A percentile compares a stretch with the other conserved stretches of the same genome.
phyloP scores from a whole-genome alignment of 352 stramenopile genomes.

The Phytophthora citrophthora region DNA sequence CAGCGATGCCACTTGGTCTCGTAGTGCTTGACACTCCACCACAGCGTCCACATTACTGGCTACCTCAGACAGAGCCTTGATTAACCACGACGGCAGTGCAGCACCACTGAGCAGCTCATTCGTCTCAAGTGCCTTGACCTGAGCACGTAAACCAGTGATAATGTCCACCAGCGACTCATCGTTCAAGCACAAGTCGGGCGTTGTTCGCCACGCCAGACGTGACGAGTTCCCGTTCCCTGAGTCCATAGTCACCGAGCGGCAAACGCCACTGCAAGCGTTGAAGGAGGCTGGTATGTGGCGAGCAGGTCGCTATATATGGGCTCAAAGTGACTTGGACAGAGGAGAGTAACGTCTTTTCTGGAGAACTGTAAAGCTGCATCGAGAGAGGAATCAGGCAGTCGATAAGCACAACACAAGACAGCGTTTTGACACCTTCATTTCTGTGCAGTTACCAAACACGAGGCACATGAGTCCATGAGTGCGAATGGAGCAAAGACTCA shows the following conservation, averaged over 20 bases:
- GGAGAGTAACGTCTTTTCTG: conserved; percentile 2
- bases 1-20: conserved; percentile 75
- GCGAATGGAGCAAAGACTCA: conserved; percentile 6
- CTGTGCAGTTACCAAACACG: conserved; percentile 25
- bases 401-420: conserved; percentile 2
- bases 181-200: conserved; percentile 80
- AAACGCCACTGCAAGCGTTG: not conserved
- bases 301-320: conserved; percentile 3
- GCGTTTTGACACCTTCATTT: conserved; percentile 33
- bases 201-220: conserved; percentile 64
- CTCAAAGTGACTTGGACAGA: not conserved
- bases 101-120: conserved; percentile 81
- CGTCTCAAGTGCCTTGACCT: conserved; percentile 74
- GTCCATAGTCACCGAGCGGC: conserved; percentile 26
- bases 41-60: conserved; percentile 82
- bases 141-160: conserved; percentile 66
- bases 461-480: conserved; percentile 16
- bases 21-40: conserved; percentile 77
- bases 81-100: conserved; percentile 69
- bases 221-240: conserved; percentile 48
- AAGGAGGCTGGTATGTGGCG: not conserved
- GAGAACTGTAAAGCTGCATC: not conserved
- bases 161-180: conserved; percentile 81
- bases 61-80: conserved; percentile 79
- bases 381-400: conserved; percentile 5